These are phyloP conservation scores for Emericellopsis cladophorae DNA, from an alignment of 2,329 filamentous ascomycete genomes.

Conservation along the genomic window DNA sequence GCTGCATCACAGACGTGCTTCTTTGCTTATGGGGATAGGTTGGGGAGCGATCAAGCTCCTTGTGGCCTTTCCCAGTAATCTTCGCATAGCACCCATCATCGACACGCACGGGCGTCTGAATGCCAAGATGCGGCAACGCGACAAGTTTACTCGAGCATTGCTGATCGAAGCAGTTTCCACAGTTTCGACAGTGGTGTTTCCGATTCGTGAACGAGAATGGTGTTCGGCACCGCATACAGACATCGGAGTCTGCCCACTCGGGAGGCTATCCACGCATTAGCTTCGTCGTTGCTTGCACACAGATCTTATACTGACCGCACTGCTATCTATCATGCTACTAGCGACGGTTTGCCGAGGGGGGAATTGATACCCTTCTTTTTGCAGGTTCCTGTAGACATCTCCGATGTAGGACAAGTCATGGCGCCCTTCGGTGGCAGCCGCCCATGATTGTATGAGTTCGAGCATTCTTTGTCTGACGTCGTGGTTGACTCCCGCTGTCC, in stretches of 20 bases:
- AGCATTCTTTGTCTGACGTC: slow-evolving; percentile 86
- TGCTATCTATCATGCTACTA: slow-evolving; percentile 97
- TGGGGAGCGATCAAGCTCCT: slow-evolving; percentile 31
- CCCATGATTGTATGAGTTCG: slow-evolving; percentile 89
- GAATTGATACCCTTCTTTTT: slow-evolving; percentile 78
- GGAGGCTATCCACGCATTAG: slow-evolving; percentile 49
- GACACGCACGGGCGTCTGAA: slow-evolving; percentile 80
- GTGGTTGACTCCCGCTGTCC: slow-evolving; percentile 60
- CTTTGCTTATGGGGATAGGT: slow-evolving; percentile 50
- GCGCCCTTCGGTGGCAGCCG: slow-evolving; percentile 74
- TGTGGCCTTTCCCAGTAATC: slow-evolving; percentile 56
- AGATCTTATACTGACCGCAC: slow-evolving; percentile 57
- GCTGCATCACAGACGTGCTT: slow-evolving; percentile 65
- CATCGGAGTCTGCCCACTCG: slow-evolving; percentile 95
- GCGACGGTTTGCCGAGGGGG: slow-evolving; percentile 76
- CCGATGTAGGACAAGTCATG: slow-evolving; percentile 75
- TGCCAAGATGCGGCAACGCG: slow-evolving; percentile 83
- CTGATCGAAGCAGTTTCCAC: slow-evolving; percentile 93
- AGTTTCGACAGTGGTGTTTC: slow-evolving; percentile 97
- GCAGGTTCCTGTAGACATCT: slow-evolving; percentile 73
- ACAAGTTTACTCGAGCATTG: slow-evolving; percentile 85
- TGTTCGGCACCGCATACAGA: slow-evolving; percentile 95
- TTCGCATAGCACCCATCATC: slow-evolving; percentile 93
- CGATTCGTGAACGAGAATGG: slow-evolving; percentile 95
- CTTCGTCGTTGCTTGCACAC: not conserved